Evolutionary conservation across 495 filamentous ascomycete genomes (phyloP).

Genomic region (Usnea hakonensis): DNA sequence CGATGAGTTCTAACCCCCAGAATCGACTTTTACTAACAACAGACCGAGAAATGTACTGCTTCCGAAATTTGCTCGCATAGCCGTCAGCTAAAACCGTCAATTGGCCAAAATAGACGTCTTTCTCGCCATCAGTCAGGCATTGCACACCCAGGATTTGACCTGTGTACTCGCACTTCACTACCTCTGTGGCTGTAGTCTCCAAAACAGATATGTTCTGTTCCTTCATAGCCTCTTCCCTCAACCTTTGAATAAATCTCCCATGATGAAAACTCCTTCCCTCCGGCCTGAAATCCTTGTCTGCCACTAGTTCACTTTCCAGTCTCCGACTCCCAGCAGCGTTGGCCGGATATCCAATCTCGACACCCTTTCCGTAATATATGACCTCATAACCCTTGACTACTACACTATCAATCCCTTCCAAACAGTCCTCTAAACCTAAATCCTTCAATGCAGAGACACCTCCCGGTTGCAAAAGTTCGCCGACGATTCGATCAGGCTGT

Average conservation of each 20-base stretch:
- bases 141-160: slow-evolving; percentile 68
- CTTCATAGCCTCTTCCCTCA: slow-evolving; percentile 56
- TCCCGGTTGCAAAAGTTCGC: slow-evolving; percentile 89
- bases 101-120: slow-evolving; percentile 72
- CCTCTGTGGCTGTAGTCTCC: slow-evolving; percentile 60
- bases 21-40: slow-evolving; percentile 76
- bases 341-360: slow-evolving; percentile 66
- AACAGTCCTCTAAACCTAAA: slow-evolving; percentile 70
- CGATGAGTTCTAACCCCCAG: slow-evolving; percentile 84
- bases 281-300: slow-evolving; percentile 35
- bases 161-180: slow-evolving; percentile 51
- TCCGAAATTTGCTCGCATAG: slow-evolving; percentile 88
- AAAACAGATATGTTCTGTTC: slow-evolving; percentile 67
- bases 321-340: slow-evolving; percentile 20
- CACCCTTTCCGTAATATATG: slow-evolving; percentile 68
- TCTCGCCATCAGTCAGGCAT: slow-evolving; percentile 53
- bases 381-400: slow-evolving; percentile 78
- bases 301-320: slow-evolving; percentile 26
- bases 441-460: slow-evolving; percentile 74
- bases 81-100: slow-evolving; percentile 89
- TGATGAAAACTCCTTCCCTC: slow-evolving; percentile 74
- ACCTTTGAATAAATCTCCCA: slow-evolving; percentile 70
- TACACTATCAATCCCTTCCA: slow-evolving; percentile 85
- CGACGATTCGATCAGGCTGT: slow-evolving; percentile 94
- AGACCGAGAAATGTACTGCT: slow-evolving; percentile 58